Evolutionary conservation across 352 stramenopile species (phyloP).

Genomic region (Phytophthora pini): DNA sequence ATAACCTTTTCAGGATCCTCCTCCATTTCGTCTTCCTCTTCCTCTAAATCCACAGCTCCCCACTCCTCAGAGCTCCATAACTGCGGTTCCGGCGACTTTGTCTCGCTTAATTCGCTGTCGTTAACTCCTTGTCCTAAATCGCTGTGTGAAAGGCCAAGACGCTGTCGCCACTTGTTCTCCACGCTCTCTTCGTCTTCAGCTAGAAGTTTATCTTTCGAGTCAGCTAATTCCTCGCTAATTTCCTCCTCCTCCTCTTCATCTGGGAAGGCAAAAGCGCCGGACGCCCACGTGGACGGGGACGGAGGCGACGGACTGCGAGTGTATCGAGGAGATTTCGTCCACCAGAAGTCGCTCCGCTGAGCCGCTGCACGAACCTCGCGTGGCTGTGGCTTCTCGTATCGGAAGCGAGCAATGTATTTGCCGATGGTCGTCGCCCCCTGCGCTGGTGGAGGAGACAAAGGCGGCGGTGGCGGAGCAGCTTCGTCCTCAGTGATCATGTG

Average conservation of each 20-base stretch:
- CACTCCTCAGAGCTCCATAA: conserved; percentile 11
- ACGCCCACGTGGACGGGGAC: conserved; percentile 34
- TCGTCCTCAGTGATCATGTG: neutral
- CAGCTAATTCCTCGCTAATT: neutral
- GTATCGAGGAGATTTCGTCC: conserved; percentile 47
- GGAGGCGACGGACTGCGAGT: conserved; percentile 27
- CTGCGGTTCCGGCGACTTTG: neutral
- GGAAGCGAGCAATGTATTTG: conserved; percentile 77
- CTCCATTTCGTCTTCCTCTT: conserved; percentile 12
- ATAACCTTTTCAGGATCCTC: conserved; percentile 68
- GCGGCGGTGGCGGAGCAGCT: conserved; percentile 8
- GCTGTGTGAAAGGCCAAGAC: conserved; percentile 16
- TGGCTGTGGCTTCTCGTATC: conserved; percentile 55
- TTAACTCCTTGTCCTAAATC: neutral
- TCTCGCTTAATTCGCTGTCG: neutral
- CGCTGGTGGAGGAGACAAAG: conserved; percentile 11
- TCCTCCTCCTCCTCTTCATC: conserved; percentile 31
- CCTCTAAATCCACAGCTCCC: conserved; percentile 13
- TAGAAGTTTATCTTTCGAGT: neutral
- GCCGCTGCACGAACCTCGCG: conserved; percentile 45
- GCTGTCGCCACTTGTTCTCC: conserved; percentile 32
- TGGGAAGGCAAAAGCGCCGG: conserved; percentile 27
- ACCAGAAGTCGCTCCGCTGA: conserved; percentile 61
- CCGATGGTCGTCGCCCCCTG: conserved; percentile 62
- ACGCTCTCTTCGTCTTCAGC: conserved; percentile 17